Conservation (phyloP, 2,329 filamentous ascomycete genomes). For the Fusarium mundagurra region DNA sequence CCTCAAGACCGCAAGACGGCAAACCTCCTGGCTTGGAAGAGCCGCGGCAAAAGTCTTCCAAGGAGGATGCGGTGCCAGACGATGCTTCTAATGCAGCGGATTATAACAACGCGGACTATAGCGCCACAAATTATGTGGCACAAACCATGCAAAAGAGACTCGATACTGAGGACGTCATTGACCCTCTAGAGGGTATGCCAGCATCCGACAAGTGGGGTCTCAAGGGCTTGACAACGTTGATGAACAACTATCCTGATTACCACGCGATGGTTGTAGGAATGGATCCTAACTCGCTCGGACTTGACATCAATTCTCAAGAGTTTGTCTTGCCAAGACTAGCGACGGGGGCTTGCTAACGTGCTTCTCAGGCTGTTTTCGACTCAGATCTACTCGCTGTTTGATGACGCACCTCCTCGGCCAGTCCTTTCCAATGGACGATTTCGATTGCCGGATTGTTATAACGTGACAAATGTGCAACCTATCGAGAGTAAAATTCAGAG, state of each 20-base stretch:
- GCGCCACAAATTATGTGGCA: neutral
- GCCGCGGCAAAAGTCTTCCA: conserved; percentile 55
- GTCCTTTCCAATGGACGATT: conserved; percentile 62
- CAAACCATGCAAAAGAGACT: conserved; percentile 43
- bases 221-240: conserved; percentile 70
- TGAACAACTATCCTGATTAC: conserved; percentile 72
- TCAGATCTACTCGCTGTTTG: conserved; percentile 70
- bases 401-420: conserved; percentile 67
- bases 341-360: conserved; percentile 24
- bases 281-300: conserved; percentile 65
- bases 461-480: conserved; percentile 71
- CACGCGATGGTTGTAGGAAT: conserved; percentile 69
- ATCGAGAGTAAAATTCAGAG: conserved; percentile 72
- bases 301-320: conserved; percentile 68
- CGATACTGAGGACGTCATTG: conserved; percentile 56
- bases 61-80: conserved; percentile 53
- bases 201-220: conserved; percentile 72
- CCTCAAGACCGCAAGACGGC: conserved; percentile 56
- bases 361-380: conserved; percentile 61
- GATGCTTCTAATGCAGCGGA: conserved; percentile 56
- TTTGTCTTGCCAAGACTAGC: conserved; percentile 51
- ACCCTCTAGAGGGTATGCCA: conserved; percentile 70
- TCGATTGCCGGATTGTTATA: conserved; percentile 72
- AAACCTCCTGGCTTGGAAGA: conserved; percentile 54
- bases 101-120: conserved; percentile 53